phyloP scores from a whole-genome alignment of 345 rosid genomes.

The Eucalyptus polybractea region DNA sequence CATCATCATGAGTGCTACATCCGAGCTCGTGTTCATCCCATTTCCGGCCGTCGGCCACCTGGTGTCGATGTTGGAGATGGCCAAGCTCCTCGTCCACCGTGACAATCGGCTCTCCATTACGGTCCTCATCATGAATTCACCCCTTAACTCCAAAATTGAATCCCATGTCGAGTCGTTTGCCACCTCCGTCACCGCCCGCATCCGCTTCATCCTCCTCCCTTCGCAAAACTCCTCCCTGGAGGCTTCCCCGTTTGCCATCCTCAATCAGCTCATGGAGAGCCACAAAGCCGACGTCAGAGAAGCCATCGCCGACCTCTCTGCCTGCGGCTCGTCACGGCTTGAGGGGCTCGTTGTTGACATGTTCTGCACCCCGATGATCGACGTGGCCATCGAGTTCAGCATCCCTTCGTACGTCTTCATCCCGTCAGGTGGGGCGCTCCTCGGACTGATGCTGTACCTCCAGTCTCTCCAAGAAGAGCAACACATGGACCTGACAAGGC shows the following conservation, averaged over 20 bases:
- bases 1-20: too few species aligned
- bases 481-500: too few species aligned
- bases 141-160: neutral
- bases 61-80: constrained; percentile 19
- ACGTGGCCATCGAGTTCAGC: constrained; percentile 25
- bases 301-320: neutral
- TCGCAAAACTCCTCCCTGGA: neutral
- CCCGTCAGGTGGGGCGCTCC: too few species aligned
- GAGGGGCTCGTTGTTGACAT: constrained; percentile 40
- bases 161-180: neutral
- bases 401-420: constrained; percentile 3
- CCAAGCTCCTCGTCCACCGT: constrained; percentile 24
- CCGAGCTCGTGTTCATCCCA: too few species aligned
- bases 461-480: too few species aligned
- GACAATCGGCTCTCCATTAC: constrained; percentile 30
- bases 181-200: constrained; percentile 1
- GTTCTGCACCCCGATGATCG: constrained; percentile 35
- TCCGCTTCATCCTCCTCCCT: constrained; percentile 22
- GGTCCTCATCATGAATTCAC: constrained; percentile 13
- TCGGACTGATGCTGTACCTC: too few species aligned
- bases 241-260: constrained; percentile 11
- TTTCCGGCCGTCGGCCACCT: constrained; percentile 7
- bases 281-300: constrained; percentile 9
- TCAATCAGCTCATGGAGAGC: constrained; percentile 21
- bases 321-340: constrained; percentile 8